Evolutionary conservation across 2,329 filamentous ascomycete species (phyloP).

Genomic region (Xylariales sp.): DNA sequence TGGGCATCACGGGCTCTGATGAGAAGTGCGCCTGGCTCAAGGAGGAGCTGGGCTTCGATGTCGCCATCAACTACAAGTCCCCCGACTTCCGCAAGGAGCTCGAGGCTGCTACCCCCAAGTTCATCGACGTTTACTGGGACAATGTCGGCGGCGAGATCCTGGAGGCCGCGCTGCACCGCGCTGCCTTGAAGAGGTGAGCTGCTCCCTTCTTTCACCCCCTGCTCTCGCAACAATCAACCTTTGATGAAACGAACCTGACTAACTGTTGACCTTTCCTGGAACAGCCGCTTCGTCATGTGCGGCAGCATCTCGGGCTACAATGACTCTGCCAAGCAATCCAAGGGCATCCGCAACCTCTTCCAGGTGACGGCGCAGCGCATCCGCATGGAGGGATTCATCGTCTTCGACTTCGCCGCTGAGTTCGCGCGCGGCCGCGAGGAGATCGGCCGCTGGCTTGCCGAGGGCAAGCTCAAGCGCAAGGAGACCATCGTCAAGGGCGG

Average conservation of each 20-base stretch:
- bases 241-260: too few relatives aligned
- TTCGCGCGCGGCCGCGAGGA: constrained; percentile 55
- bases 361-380: constrained; percentile 38
- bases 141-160: constrained; percentile 70
- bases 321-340: constrained; percentile 46
- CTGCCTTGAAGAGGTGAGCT: constrained; percentile 54
- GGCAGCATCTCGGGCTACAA: constrained; percentile 70
- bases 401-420: constrained; percentile 61
- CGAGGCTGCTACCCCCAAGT: constrained; percentile 45
- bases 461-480: constrained; percentile 68
- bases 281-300: constrained; percentile 68
- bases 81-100: constrained; percentile 47
- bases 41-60: constrained; percentile 53
- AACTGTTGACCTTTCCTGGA: too few relatives aligned
- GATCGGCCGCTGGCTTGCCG: constrained; percentile 61
- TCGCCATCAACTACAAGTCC: constrained; percentile 57
- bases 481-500: constrained; percentile 71
- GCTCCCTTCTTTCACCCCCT: too few relatives aligned
- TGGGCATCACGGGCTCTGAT: constrained; percentile 62
- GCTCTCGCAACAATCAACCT: too few relatives aligned
- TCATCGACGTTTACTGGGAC: constrained; percentile 59
- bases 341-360: constrained; percentile 29
- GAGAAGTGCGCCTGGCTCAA: constrained; percentile 61
- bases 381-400: constrained; percentile 68
- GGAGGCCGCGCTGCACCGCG: constrained; percentile 59